A percentile compares a stretch with the other conserved stretches of the same genome.
Evolutionary conservation across 306 rosid genomes (phyloP).

Genomic region (apple (Malus domestica)): DNA sequence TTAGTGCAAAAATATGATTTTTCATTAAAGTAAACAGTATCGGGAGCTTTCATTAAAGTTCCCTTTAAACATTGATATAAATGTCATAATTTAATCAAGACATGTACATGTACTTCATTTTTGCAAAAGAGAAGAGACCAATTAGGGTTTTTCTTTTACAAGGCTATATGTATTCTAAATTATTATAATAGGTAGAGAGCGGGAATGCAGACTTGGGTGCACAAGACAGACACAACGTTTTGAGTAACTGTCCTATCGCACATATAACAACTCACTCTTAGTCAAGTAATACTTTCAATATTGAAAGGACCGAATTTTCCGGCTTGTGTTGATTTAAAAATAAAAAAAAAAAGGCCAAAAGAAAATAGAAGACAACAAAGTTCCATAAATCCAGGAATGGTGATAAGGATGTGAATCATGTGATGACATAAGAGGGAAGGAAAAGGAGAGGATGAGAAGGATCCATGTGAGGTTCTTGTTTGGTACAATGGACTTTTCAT

Average conservation of each 20-base stretch:
- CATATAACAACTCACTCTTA: too few species aligned
- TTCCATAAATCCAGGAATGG: background rate
- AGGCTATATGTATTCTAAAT: too few species aligned
- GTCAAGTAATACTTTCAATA: too few species aligned
- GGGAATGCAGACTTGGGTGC: background rate
- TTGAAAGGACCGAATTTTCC: fast-evolving
- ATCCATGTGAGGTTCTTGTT: conserved; percentile 40
- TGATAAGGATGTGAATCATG: background rate
- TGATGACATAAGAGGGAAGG: background rate
- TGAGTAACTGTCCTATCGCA: fast-evolving
- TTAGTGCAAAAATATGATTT: too few species aligned
- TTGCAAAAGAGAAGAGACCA: too few species aligned
- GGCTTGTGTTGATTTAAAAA: fast-evolving
- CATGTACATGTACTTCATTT: background rate
- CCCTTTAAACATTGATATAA: background rate
- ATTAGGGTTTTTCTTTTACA: too few species aligned
- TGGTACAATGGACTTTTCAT: conserved; percentile 18
- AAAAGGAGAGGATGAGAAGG: conserved; percentile 17
- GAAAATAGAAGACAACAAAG: background rate
- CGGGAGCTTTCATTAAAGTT: too few species aligned
- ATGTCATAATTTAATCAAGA: background rate
- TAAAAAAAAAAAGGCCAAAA: background rate
- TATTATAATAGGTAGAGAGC: background rate
- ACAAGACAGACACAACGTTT: fast-evolving
- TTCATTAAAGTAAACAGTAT: too few species aligned